These are phyloP conservation scores for Senna tora DNA, from an alignment of 306 rosid species.

Conservation along the genomic window DNA sequence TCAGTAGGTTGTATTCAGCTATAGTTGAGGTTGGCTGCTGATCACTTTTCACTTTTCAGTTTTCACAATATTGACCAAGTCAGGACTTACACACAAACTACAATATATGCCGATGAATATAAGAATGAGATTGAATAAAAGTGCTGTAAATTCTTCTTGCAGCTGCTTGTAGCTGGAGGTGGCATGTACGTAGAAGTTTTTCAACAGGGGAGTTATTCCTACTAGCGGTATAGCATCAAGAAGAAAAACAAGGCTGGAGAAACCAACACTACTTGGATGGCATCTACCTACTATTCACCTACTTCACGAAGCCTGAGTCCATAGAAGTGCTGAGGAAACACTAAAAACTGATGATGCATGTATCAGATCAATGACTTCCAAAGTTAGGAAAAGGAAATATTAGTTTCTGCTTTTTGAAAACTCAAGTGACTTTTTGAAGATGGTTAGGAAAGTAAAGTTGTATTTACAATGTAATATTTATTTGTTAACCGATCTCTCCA, in stretches of 20 bases:
- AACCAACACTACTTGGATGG: conserved; percentile 82
- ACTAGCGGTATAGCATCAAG: conserved; percentile 69
- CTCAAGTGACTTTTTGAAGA: conserved; percentile 30
- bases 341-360: conserved; percentile 68
- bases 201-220: conserved; percentile 91
- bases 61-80: conserved; percentile 6
- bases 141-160: conserved; percentile 26
- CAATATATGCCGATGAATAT: conserved; percentile 22
- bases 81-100: conserved; percentile 19
- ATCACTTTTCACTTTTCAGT: conserved; percentile 9
- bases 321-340: conserved; percentile 53
- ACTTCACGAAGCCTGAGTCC: conserved; percentile 83
- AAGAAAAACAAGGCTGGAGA: conserved; percentile 62
- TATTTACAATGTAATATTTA: conserved; percentile 42
- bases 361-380: conserved; percentile 71
- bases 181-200: conserved; percentile 94
- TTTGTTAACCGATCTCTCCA: conserved; percentile 22
- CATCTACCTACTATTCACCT: conserved; percentile 85
- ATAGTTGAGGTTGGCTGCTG: conserved; percentile 1
- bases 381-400: conserved; percentile 77
- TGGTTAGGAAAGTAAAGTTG: conserved; percentile 30
- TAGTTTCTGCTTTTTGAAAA: conserved; percentile 37
- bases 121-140: neutral
- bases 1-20: neutral
- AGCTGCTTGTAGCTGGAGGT: conserved; percentile 81